Base-by-base conservation (phyloP, 352 stramenopile genomes). In the Pythium aristosporum region DNA sequence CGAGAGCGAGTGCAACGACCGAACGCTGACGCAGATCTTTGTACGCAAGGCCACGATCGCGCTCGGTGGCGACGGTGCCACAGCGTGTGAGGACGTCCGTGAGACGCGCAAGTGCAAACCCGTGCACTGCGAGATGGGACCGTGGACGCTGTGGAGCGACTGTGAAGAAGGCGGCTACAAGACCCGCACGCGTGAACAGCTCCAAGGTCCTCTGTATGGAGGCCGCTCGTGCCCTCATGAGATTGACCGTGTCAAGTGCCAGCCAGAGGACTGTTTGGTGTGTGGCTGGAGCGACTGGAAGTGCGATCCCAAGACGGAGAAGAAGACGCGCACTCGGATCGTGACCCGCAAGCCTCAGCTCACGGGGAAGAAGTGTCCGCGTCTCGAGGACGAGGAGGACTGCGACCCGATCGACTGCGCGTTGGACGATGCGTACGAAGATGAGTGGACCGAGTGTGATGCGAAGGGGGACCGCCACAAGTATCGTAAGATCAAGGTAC, bases 151-250 rank as follows among this genome's bases (percentile, higher is more conserved):
- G 43, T 68, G 44, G 36, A 48, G 44, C 34, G 41, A 42, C 10
- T 68, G 61, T 47, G 28, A 57, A n/a, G 44, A 18, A 5, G 25
- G 42, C 1, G 61, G 61, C 46, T 37, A 39, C 44, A 82, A 86
- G 57, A 75, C 69, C 10, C 78, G 76, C 16, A 67, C 57, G 2
- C 80, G 80, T 16, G 58, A 46, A 15, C 50, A 87, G 20, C 80
- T 72, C 10, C 73, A 55, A 30, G 68, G 66, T 36, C 47, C 77
- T 0, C 28, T 54, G 18, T 69, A 82, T 18, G 77, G 77, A 10
- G 80, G 77, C 3, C 64, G 63, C 2, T 57, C 2, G 5, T 74
- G 67, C 21, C 57, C 62, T 18, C 16, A 32, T 21, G n/a, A 57
- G 5, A 49, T 57, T 3, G 61, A 73, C 34, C 60, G 25, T 11